Percentiles rank a stretch among this genome's conserved stretches.
Conservation (phyloP, 2,329 filamentous ascomycete species). For the Fusarium begoniae region DNA sequence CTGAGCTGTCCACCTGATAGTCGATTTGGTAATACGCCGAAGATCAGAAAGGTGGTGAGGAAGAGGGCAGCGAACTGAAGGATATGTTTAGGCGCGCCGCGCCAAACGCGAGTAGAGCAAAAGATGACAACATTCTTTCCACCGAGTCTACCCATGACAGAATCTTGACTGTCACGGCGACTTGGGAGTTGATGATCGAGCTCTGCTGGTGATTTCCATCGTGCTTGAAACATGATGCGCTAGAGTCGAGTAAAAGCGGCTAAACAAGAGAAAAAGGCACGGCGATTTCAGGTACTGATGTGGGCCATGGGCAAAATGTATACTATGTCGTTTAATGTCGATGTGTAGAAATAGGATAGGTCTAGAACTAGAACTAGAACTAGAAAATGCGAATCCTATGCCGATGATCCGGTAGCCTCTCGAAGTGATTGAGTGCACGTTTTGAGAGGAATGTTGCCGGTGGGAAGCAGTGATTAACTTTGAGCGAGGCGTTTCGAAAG, state of each 20-base stretch:
- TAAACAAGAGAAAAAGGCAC: background rate
- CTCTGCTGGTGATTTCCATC: conserved; percentile 37
- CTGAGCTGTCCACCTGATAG: conserved; percentile 35
- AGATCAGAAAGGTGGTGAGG: conserved; percentile 42
- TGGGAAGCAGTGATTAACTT: conserved; percentile 25
- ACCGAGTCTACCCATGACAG: conserved; percentile 31
- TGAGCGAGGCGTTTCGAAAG: conserved; percentile 17
- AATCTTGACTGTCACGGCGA: conserved; percentile 28
- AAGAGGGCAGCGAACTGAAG: conserved; percentile 41
- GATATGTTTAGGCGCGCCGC: conserved; percentile 46
- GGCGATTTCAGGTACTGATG: background rate
- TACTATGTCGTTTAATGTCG: background rate
- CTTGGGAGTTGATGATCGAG: conserved; percentile 34
- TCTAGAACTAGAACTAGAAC: background rate
- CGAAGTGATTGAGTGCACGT: background rate
- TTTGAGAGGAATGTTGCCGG: conserved; percentile 12
- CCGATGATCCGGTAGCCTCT: conserved; percentile 5
- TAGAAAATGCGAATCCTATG: background rate
- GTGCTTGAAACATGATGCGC: conserved; percentile 36
- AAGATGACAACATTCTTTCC: conserved; percentile 49
- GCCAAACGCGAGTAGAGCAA: conserved; percentile 54
- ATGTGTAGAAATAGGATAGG: background rate
- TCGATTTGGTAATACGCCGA: conserved; percentile 37
- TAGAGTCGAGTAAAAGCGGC: background rate
- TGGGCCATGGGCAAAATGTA: conserved; percentile 2